Base-by-base conservation (phyloP, 2,329 filamentous ascomycete genomes). In the Diaporthe caulivora region DNA sequence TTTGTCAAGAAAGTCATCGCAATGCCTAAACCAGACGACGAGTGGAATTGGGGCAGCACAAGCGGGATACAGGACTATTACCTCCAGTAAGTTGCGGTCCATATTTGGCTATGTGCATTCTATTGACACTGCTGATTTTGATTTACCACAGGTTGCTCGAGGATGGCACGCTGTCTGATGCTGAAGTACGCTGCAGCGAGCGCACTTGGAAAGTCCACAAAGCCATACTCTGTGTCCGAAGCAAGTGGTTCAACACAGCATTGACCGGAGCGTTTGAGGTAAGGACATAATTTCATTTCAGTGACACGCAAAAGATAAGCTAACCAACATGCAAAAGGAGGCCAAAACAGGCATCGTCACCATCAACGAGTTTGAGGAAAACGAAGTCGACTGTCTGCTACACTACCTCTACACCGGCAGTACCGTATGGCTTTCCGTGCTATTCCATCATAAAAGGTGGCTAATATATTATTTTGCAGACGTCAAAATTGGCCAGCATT, bases 401-500 rank as follows among this genome's bases (percentile, higher is more conserved):
- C 54, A 42, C 7, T 70, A 51, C 3, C 42, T 70, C 15, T 70
- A 70, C 42, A 60, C 68, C 3, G 68, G 68, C 15, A 26, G 68
- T 70, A n/a, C n/a, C n/a, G n/a, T n/a, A 44, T n/a, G 68, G 24
- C 2, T n/a, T 37, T 37, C n/a, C 29, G 6, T 2, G n/a, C 17
- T 17, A 5, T 17, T 6, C 18, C 0, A n/a, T 17, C 5, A 10
- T 2, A 29, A 6, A 1, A 24, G 15, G 3, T 6, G 1, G 2
- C 10, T 70, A 3, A 6, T 40, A 49, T 13, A 70, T 18, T 2
- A 0, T 5, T 7, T 7, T 18, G 7, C 29, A 70, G 67, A 7
- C 15, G 29, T 70, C 53, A 34, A 70, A 26, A 8, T n/a, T 8
- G 15, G 13, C 18, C 7, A 62, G 4, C 24, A 21, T 26, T 31